These are phyloP conservation scores for Corymbia calophylla DNA, from an alignment of 441 rosid genomes.

Conservation along the genomic window DNA sequence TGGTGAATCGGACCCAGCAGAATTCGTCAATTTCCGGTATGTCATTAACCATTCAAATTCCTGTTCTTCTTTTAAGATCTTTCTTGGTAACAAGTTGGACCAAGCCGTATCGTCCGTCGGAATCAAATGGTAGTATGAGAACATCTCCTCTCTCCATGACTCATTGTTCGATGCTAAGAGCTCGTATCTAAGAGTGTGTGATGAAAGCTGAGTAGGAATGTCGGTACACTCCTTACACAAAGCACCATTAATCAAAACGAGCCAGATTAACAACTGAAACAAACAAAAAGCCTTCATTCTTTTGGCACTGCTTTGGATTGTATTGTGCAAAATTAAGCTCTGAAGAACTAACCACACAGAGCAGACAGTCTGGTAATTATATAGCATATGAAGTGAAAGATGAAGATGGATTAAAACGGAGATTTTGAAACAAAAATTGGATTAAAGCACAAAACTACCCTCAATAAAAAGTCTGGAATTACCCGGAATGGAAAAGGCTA, in stretches of 20 bases:
- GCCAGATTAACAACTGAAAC: constrained; percentile 12
- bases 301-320: not conserved
- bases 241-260: constrained; percentile 14
- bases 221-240: constrained; percentile 81
- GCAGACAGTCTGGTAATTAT: not conserved
- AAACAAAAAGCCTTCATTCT: constrained; percentile 1
- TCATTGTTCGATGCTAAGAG: constrained; percentile 58
- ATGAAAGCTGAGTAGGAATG: constrained; percentile 50
- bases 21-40: constrained; percentile 61
- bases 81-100: constrained; percentile 74
- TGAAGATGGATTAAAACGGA: not conserved
- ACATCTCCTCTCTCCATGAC: constrained; percentile 54
- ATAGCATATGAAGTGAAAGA: not conserved
- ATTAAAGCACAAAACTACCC: not conserved
- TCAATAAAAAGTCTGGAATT: not conserved
- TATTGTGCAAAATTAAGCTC: not conserved
- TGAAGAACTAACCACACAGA: not conserved
- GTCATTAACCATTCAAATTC: constrained; percentile 58
- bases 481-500: not conserved
- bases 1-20: constrained; percentile 7
- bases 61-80: constrained; percentile 56
- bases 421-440: not conserved
- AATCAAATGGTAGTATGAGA: constrained; percentile 70
- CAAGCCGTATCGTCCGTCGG: constrained; percentile 86
- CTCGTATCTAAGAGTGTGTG: constrained; percentile 64